Evolutionary conservation across 805 yeast genomes (phyloP).

Genomic region (Kazachstania psychrophila): DNA sequence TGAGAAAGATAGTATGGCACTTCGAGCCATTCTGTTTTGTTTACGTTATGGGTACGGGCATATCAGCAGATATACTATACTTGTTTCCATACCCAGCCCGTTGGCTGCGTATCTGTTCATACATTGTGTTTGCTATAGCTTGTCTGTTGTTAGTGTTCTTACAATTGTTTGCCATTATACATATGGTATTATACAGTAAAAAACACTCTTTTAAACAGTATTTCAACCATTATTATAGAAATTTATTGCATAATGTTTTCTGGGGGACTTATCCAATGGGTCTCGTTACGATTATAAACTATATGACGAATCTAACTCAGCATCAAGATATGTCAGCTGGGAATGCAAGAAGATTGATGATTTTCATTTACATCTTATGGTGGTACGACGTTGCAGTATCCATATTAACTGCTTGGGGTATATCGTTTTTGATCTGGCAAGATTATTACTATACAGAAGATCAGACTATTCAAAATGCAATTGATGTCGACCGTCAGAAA

Average conservation of each 20-base stretch:
- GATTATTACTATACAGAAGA: constrained; percentile 23
- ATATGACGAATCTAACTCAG: constrained; percentile 37
- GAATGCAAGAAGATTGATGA: constrained; percentile 32
- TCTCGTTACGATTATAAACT: constrained; percentile 52
- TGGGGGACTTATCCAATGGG: constrained; percentile 84
- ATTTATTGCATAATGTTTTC: constrained; percentile 46
- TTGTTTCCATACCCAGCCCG: constrained; percentile 54
- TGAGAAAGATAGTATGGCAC: constrained; percentile 6
- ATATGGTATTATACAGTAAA: constrained; percentile 30
- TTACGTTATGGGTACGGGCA: constrained; percentile 80
- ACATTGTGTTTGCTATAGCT: constrained; percentile 55
- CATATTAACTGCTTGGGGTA: constrained; percentile 49
- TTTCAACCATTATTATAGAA: constrained; percentile 26
- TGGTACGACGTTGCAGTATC: constrained; percentile 55
- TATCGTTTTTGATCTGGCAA: constrained; percentile 44
- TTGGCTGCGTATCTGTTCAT: constrained; percentile 51
- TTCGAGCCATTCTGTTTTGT: constrained; percentile 57
- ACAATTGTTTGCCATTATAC: constrained; percentile 35
- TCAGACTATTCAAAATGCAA: not conserved
- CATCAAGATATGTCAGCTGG: constrained; percentile 3
- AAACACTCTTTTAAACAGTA: constrained; percentile 17
- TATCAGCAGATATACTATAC: constrained; percentile 51
- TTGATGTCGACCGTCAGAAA: constrained; percentile 10
- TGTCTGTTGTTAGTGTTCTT: constrained; percentile 38
- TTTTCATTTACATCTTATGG: constrained; percentile 58